Evolutionary conservation across 768 basidiomycete species (phyloP).

Genomic region (Boletus speciosus): DNA sequence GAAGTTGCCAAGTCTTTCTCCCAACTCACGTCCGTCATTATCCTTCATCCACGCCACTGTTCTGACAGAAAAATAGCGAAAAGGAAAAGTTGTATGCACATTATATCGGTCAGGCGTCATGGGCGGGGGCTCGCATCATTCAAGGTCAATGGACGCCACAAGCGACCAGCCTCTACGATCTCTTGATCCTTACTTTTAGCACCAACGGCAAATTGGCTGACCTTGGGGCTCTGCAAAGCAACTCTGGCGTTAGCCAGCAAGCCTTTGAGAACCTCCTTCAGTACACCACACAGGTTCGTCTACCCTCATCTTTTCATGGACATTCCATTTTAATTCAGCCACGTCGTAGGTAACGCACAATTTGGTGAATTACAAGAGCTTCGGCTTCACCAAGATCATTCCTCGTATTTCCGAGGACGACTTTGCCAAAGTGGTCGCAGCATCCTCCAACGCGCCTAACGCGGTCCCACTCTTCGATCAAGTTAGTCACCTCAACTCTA

Average conservation of each 20-base stretch:
- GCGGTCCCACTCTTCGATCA: conserved; percentile 61
- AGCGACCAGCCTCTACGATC: conserved; percentile 63
- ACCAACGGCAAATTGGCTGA: conserved; percentile 55
- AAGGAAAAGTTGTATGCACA: conserved; percentile 81
- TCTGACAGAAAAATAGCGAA: conserved; percentile 40
- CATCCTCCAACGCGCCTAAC: conserved; percentile 55
- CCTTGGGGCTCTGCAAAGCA: conserved; percentile 48
- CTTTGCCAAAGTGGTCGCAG: conserved; percentile 60
- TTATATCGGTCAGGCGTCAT: conserved; percentile 64
- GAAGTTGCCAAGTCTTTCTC: conserved; percentile 65
- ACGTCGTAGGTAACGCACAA: conserved; percentile 38
- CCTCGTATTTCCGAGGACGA: conserved; percentile 61
- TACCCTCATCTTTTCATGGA: background rate
- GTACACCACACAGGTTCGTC: conserved; percentile 65
- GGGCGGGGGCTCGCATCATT: conserved; percentile 83
- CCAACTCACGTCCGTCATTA: conserved; percentile 52
- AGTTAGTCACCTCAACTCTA: conserved; percentile 34
- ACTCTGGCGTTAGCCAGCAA: conserved; percentile 49
- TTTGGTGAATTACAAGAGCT: conserved; percentile 67
- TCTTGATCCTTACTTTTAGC: conserved; percentile 68
- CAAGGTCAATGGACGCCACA: conserved; percentile 81
- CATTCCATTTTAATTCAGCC: background rate
- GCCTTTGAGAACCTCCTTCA: conserved; percentile 73
- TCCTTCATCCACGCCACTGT: background rate
- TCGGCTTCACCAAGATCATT: conserved; percentile 84